Conservation (phyloP, 257 asterid genomes). For the Solanum pinnatisectum region DNA sequence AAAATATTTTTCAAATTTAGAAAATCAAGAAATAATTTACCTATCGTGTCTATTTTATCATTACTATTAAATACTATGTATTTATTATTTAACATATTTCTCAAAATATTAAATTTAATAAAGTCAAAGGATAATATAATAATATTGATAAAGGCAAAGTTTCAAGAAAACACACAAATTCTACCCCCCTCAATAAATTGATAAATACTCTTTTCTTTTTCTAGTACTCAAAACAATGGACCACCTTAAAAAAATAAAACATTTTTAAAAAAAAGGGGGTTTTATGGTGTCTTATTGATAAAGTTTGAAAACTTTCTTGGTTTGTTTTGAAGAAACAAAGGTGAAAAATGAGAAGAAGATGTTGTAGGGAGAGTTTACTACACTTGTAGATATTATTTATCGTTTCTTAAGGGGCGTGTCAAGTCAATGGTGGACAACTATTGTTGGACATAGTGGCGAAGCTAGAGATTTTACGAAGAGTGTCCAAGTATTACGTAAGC, state of each 20-base stretch:
- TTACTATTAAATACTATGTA: too few species aligned
- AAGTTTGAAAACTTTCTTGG: not conserved
- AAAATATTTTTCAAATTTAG: too few species aligned
- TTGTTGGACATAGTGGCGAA: too few species aligned
- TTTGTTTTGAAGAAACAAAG: not conserved
- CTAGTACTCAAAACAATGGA: not conserved
- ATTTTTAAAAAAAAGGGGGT: not conserved
- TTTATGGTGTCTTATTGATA: not conserved
- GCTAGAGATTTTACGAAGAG: too few species aligned
- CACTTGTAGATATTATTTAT: not conserved
- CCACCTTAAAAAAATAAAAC: not conserved
- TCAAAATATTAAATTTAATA: too few species aligned
- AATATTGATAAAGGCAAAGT: not conserved
- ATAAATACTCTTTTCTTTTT: not conserved
- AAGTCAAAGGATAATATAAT: too few species aligned
- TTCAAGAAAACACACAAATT: not conserved
- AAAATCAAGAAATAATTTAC: too few species aligned
- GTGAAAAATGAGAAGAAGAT: not conserved
- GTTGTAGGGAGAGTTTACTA: slow-evolving; percentile 1
- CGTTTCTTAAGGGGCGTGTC: rapidly evolving
- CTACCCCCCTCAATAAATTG: slow-evolving; percentile 1
- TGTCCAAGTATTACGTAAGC: too few species aligned
- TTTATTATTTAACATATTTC: too few species aligned
- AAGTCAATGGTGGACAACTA: too few species aligned
- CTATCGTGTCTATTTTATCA: too few species aligned